phyloP scores from a whole-genome alignment of 805 yeast species.

The Metschnikowia aberdeeniae region DNA sequence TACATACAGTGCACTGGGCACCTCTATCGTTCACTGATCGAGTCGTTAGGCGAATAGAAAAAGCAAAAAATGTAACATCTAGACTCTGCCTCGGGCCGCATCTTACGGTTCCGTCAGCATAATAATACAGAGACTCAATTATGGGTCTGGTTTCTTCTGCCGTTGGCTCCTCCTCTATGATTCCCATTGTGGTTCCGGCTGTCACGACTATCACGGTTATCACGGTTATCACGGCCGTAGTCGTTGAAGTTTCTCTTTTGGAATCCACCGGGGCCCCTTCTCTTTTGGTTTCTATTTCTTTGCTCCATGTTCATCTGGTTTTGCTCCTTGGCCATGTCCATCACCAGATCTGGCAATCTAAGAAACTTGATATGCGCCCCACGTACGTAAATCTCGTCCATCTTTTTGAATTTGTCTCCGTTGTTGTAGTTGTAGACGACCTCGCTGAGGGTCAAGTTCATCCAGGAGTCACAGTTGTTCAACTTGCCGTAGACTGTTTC shows the following conservation, averaged over 20 bases:
- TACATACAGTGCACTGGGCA: not conserved
- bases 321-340: slow-evolving; percentile 71
- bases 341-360: slow-evolving; percentile 69
- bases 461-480: slow-evolving; percentile 87
- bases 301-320: slow-evolving; percentile 49
- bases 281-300: slow-evolving; percentile 43
- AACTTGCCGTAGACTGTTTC: slow-evolving; percentile 83
- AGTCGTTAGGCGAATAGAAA: slow-evolving; percentile 4
- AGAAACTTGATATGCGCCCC: slow-evolving; percentile 81
- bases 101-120: not conserved
- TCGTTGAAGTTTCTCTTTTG: slow-evolving; percentile 24
- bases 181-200: slow-evolving; percentile 9
- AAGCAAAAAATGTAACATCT: slow-evolving; percentile 2
- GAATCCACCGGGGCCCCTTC: slow-evolving; percentile 35
- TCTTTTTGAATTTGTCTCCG: slow-evolving; percentile 58
- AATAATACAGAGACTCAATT: slow-evolving; percentile 4
- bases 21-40: slow-evolving; percentile 1
- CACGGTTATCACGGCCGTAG: slow-evolving; percentile 23
- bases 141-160: slow-evolving; percentile 12
- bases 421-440: slow-evolving; percentile 63
- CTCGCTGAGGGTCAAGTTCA: slow-evolving; percentile 82
- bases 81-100: slow-evolving; percentile 1
- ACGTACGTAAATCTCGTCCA: slow-evolving; percentile 74
- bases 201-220: slow-evolving; percentile 6
- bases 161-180: slow-evolving; percentile 10